These are phyloP conservation scores for Echium plantagineum DNA, from an alignment of 257 asterid genomes.

Conservation along the genomic window DNA sequence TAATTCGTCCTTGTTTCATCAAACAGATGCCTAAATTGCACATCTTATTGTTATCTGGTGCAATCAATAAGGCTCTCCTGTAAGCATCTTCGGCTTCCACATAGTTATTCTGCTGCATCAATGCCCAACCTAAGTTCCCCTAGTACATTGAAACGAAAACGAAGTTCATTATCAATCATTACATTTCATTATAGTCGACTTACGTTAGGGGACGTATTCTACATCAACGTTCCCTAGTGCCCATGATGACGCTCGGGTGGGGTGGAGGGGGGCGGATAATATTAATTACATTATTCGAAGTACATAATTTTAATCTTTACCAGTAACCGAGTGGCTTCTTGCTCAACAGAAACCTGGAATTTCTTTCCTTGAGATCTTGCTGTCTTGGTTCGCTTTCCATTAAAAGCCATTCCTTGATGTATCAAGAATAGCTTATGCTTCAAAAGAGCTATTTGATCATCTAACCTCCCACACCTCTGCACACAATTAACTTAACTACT, in stretches of 20 bases:
- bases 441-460: constrained; percentile 11
- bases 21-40: constrained; percentile 70
- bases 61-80: constrained; percentile 46
- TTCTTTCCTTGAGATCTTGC: constrained; percentile 15
- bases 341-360: constrained; percentile 15
- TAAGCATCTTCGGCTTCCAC: constrained; percentile 67
- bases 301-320: not conserved
- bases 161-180: not conserved
- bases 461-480: constrained; percentile 13
- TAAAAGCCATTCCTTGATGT: constrained; percentile 11
- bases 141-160: constrained; percentile 5
- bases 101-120: constrained; percentile 78
- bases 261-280: too few species aligned
- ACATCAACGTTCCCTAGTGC: too few species aligned
- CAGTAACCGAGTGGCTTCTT: constrained; percentile 12
- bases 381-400: constrained; percentile 13
- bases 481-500: not conserved
- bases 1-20: constrained; percentile 66
- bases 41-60: constrained; percentile 74
- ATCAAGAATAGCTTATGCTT: constrained; percentile 8
- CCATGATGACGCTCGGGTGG: too few species aligned
- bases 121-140: constrained; percentile 88
- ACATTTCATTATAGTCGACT: too few species aligned
- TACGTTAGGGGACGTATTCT: too few species aligned
- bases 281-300: too few species aligned